Evolutionary conservation across 116 monocot species (phyloP).

Genomic region (Trichopus zeylanicus): DNA sequence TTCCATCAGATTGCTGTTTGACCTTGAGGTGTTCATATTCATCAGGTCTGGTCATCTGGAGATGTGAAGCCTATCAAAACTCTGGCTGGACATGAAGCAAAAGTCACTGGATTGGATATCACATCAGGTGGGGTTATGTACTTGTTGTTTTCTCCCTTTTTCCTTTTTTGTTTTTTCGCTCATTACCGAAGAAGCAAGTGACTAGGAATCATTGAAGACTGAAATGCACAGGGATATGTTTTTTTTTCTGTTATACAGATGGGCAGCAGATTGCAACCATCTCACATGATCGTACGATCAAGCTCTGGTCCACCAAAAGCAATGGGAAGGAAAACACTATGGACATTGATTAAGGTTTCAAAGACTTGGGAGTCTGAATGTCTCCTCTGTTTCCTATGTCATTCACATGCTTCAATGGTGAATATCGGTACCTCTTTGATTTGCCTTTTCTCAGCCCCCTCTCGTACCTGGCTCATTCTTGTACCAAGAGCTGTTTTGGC

Average conservation of each 20-base stretch:
- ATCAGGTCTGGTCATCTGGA: conserved; percentile 77
- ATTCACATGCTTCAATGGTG: no score
- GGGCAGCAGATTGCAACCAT: conserved; percentile 85
- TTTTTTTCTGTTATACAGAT: conserved; percentile 37
- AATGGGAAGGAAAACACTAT: conserved; percentile 33
- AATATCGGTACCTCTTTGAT: no score
- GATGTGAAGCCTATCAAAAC: conserved; percentile 90
- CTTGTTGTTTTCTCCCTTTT: neutral
- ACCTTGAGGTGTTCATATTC: neutral
- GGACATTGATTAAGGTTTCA: conserved; percentile 29
- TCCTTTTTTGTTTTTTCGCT: no score
- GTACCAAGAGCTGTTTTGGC: no score
- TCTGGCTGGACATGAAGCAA: conserved; percentile 81
- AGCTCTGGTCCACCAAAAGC: conserved; percentile 70
- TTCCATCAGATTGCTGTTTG: neutral
- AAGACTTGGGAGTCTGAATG: no score
- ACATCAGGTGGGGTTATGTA: conserved; percentile 38
- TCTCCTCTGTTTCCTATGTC: neutral
- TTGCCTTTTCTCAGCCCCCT: no score
- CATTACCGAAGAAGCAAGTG: no score
- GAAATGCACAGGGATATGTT: neutral
- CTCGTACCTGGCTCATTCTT: no score
- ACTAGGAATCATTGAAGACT: neutral
- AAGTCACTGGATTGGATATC: conserved; percentile 85
- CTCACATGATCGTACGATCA: conserved; percentile 76